Conservation (phyloP, 75 land plant genomes). For the Sequoiadendron giganteum region DNA sequence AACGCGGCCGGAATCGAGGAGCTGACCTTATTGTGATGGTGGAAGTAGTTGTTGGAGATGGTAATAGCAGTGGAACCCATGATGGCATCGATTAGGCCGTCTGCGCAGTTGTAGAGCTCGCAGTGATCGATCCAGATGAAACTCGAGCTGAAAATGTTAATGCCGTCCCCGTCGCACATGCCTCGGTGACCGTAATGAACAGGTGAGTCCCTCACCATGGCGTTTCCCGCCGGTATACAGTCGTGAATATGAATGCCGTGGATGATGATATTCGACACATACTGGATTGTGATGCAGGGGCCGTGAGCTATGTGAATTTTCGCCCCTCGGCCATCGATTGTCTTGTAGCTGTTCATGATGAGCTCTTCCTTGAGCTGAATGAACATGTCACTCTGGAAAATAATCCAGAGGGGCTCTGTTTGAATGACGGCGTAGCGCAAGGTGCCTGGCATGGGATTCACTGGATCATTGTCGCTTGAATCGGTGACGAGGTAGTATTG, state of each 20-base stretch:
- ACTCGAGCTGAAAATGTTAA: slow-evolving; percentile 31
- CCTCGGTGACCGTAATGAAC: slow-evolving; percentile 31
- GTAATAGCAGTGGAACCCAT: slow-evolving; percentile 55
- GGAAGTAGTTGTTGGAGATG: slow-evolving; percentile 51
- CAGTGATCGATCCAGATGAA: slow-evolving; percentile 57
- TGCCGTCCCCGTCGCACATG: slow-evolving; percentile 45
- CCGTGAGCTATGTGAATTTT: slow-evolving; percentile 48
- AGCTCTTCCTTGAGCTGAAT: slow-evolving; percentile 47
- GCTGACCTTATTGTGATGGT: slow-evolving; percentile 42
- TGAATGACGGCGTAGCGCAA: slow-evolving; percentile 67
- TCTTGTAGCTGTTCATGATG: slow-evolving; percentile 54
- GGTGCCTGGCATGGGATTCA: slow-evolving; percentile 65
- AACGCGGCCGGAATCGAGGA: background rate
- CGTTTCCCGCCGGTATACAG: slow-evolving; percentile 37
- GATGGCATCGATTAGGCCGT: slow-evolving; percentile 53
- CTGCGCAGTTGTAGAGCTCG: slow-evolving; percentile 35
- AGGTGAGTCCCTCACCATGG: slow-evolving; percentile 35
- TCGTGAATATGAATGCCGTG: slow-evolving; percentile 44
- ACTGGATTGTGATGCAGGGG: slow-evolving; percentile 44
- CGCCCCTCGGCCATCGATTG: slow-evolving; percentile 51
- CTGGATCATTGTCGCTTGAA: slow-evolving; percentile 50
- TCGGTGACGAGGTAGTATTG: slow-evolving; percentile 41
- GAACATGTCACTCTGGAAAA: slow-evolving; percentile 43
- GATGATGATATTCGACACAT: slow-evolving; percentile 30
- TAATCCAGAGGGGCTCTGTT: slow-evolving; percentile 72